Evolutionary conservation across 2,329 filamentous ascomycete species (phyloP), one percentile per base, ranked within the genome.

Genomic region (Alternaria ventricosa): DNA sequence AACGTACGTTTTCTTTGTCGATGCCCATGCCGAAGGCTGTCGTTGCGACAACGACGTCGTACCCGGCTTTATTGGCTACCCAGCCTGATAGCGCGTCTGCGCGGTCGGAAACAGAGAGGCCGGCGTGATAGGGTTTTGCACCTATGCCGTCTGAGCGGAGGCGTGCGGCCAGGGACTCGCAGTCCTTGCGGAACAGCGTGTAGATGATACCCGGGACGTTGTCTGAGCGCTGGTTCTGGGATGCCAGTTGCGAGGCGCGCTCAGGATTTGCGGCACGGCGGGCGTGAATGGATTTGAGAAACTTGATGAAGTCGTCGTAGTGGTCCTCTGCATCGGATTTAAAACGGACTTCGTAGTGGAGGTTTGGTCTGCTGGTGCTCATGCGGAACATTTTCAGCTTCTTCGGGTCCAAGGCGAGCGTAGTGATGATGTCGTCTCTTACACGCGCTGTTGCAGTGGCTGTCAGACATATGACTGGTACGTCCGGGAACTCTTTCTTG

Each of bases 21-120:
- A 98, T 97, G 25, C 95, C 95, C 95, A 98, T 98, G 3, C 95
- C 95, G 74, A 98, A 98, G 0, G 95, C 95, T 1, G 93, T 98
- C 0, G 95, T 98, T 2, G 95, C 95, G 27, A 97, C 94, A 64
- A 98, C 95, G 53, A 98, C 89, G 77, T 96, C 94, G 81, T 96
- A 97, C 1, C 91, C 91, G 25, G 87, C 85, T 57, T 88, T 87
- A 76, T 93, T 92, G 58, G 86, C 85, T 49, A 94, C 89, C 92
- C 92, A 95, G 18, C 87, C 86, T 15, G 86, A 80, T 5, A 94
- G 84, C 2, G 91, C 91, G 62, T 91, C 87, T 69, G 92, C 90
- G 74, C 93, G 94, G 60, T 87, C 85, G 7, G 77, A 84, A 74
- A 89, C 87, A 60, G 87, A 79, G 67, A 96, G 82, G 73, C 91